Base-by-base conservation (phyloP, 2,329 filamentous ascomycete genomes). In the Phaeosphaeriaceae sp. region DNA sequence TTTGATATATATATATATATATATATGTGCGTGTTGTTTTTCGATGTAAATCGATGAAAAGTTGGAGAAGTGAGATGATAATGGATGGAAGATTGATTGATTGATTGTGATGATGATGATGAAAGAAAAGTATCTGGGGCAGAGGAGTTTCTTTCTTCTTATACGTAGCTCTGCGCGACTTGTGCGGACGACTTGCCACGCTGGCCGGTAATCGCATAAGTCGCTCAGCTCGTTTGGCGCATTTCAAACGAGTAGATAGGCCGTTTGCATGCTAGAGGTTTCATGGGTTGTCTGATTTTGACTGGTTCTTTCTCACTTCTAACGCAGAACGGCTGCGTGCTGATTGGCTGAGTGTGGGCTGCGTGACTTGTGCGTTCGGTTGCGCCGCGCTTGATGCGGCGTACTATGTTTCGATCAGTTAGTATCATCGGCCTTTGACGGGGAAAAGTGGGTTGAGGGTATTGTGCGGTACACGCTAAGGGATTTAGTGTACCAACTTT, bases 101-200 rank as follows among this genome's bases (percentile, higher is more conserved):
- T 42, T 37, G 30, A 28, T 34, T 23, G n/a, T 16, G 50, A 39
- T 56, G 15, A 21, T 16, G 44, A 36, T 50, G 32, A 28, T 28
- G 20, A 11, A 26, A 11, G 23, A 26, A 26, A 26, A 11, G 7
- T 8, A 11, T 26, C 11, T 7, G 11, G 40, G 34, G 34, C 33
- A 37, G 17, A 35, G 39, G 16, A 15, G n/a, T 9, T 3, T 20
- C n/a, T 2, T 12, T 32, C 16, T 15, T 46, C 32, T 52, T 54
- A 56, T 61, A 63, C 56, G 52, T 32, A 52, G 29, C 5, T 28
- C 42, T 63, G 58, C 58, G 60, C 60, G 52, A 56, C 52, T 61
- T 63, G 55, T 58, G 55, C 55, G 55, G 48, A 28, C 15, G 9
- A 9, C 29, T 18, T 23, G 13, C 16, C 13, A 21, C 18, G 18